phyloP scores from a whole-genome alignment of 179 eudicot genomes.

The Drosera spatulata region DNA sequence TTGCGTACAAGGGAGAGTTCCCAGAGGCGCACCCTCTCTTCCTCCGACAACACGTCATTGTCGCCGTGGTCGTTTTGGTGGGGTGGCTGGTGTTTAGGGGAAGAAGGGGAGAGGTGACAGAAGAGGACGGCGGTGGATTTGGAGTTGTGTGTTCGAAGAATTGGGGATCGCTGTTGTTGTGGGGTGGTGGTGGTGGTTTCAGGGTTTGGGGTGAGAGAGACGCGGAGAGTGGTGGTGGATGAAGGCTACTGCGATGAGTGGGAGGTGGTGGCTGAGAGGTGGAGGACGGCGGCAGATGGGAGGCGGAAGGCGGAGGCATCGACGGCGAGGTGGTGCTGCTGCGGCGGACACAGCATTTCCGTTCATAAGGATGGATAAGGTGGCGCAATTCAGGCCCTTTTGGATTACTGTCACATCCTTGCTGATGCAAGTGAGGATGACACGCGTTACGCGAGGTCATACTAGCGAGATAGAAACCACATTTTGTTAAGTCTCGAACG shows the following conservation, averaged over 20 bases:
- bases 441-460: no score
- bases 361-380: not conserved
- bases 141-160: constrained; percentile 57
- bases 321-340: not conserved
- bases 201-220: constrained; percentile 9
- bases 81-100: not conserved
- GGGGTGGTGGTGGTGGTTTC: constrained; percentile 7
- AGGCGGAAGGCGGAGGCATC: not conserved
- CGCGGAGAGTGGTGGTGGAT: constrained; percentile 4
- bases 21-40: constrained; percentile 35
- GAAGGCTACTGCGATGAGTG: not conserved
- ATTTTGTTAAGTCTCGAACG: no score
- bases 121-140: constrained; percentile 42
- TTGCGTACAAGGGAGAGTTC: constrained; percentile 43
- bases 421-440: no score
- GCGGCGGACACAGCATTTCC: not conserved
- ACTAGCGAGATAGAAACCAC: no score
- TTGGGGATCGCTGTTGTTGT: constrained; percentile 9
- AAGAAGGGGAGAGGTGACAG: constrained; percentile 13
- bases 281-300: not conserved
- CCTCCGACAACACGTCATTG: constrained; percentile 15
- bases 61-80: constrained; percentile 5
- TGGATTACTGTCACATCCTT: no score
- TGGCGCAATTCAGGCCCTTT: no score
- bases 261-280: not conserved